These are phyloP conservation scores for Monilinia vaccinii-corymbosi DNA, from an alignment of 2,329 filamentous ascomycete species.

Conservation along the genomic window DNA sequence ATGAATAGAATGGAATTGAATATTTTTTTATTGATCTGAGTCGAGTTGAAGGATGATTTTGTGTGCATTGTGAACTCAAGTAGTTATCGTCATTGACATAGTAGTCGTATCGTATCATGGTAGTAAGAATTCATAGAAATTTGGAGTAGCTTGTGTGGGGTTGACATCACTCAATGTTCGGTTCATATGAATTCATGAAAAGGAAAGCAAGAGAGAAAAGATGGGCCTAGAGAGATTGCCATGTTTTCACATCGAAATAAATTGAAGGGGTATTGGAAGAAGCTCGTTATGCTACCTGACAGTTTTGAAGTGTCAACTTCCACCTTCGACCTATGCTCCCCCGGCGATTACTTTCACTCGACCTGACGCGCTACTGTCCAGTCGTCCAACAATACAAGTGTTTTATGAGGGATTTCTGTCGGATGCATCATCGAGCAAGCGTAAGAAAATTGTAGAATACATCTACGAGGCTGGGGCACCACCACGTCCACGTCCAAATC, in stretches of 20 bases:
- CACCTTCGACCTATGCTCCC: slow-evolving; percentile 37
- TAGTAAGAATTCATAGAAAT: too few relatives aligned
- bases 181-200: neutral
- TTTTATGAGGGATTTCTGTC: slow-evolving; percentile 28
- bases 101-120: too few relatives aligned
- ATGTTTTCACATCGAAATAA: slow-evolving; percentile 8
- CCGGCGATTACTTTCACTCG: slow-evolving; percentile 42
- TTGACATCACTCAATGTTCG: neutral
- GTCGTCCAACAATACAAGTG: slow-evolving; percentile 32
- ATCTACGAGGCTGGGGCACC: slow-evolving; percentile 42
- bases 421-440: slow-evolving; percentile 30
- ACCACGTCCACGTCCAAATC: slow-evolving; percentile 81
- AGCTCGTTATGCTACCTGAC: slow-evolving; percentile 32
- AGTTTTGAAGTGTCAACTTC: slow-evolving; percentile 34
- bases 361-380: slow-evolving; percentile 39
- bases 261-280: slow-evolving; percentile 26
- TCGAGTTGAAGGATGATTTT: neutral
- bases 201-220: neutral
- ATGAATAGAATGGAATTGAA: neutral
- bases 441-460: slow-evolving; percentile 22
- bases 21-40: neutral
- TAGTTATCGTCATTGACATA: neutral
- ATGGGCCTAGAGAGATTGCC: neutral
- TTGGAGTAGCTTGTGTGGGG: too few relatives aligned
- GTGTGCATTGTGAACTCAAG: neutral